Base-by-base conservation (phyloP, 2,329 filamentous ascomycete species). In the Sarocladiaceae sp. region DNA sequence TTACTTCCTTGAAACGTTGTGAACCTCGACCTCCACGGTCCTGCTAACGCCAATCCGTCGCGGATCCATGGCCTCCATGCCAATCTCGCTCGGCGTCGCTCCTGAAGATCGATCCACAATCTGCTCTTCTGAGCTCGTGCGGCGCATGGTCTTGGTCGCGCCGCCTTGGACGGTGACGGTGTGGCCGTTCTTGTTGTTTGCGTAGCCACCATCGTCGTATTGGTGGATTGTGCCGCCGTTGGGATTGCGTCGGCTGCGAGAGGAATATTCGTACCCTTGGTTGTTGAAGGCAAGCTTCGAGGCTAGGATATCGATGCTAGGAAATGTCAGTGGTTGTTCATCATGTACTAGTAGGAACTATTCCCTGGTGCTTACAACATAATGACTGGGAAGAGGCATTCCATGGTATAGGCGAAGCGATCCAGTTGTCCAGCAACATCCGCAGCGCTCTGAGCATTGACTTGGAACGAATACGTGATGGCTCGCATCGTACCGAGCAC, bases 281-380 rank as follows among this genome's bases (percentile, higher is more conserved):
- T 31, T 50, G 31, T 52, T 36, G 54, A 57, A 58, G n/a, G 57
- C 55, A 2, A 62, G 52, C 22, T 60, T 62, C 3, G 62, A 63
- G 7, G 63, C 62, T 20, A 65, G 57, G 4, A 65, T 58, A 31
- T 65, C 63, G 26, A 65, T 64, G 31, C 63, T 54, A 35, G 42
- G n/a, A 6, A 11, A 31, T n/a, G 18, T 31, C 15, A 36, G 33
- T n/a, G n/a, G n/a, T n/a, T n/a, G n/a, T n/a, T n/a, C 33, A 36
- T 42, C 29, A 12, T 10, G 31, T 46, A 35, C 50, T 17, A n/a
- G 2, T 7, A 7, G 25, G 17, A 20, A 20, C 6, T 18, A 49
- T n/a, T n/a, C n/a, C n/a, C n/a, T n/a, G n/a, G n/a, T n/a, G 60
- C 66, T 56, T 54, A 69, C 66, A 64, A 64, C 59, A 71, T 62